Percentiles rank a stretch among this genome's conserved stretches.
Conservation (phyloP, 805 yeast species). For the Candida ovalis region DNA sequence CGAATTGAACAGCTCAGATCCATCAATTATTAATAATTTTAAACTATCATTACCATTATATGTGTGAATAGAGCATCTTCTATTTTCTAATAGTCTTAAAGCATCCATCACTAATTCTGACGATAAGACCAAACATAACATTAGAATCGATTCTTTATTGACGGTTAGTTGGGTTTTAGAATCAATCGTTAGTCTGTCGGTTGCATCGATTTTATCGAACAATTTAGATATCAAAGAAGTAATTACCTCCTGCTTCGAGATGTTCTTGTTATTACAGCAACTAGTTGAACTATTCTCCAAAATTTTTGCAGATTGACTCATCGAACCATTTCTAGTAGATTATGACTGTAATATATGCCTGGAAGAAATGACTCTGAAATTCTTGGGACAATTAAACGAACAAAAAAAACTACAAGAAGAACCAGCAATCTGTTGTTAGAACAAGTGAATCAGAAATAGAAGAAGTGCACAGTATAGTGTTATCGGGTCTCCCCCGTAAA, state of each 20-base stretch:
- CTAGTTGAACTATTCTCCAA: too few species aligned
- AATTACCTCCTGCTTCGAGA: neutral
- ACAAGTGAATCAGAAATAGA: too few species aligned
- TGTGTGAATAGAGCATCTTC: neutral
- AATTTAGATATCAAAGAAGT: neutral
- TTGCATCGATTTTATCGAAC: neutral
- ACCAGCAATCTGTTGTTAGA: too few species aligned
- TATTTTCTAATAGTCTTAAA: neutral
- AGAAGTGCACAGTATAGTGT: too few species aligned
- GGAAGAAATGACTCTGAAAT: too few species aligned
- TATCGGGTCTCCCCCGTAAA: too few species aligned
- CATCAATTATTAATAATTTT: neutral
- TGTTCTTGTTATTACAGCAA: too few species aligned
- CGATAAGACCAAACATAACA: slow-evolving; percentile 10
- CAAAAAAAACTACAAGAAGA: too few species aligned
- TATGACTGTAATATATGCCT: too few species aligned
- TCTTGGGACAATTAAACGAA: too few species aligned
- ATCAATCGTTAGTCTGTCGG: neutral
- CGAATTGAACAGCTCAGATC: neutral
- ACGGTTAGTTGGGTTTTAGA: slow-evolving; percentile 3
- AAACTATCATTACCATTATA: neutral
- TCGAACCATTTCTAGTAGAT: too few species aligned
- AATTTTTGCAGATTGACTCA: neutral
- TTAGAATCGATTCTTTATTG: slow-evolving; percentile 14
- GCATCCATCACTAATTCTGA: slow-evolving; percentile 1